Conservation (phyloP, 2,329 filamentous ascomycete species). For the Aspergillus neoniger region DNA sequence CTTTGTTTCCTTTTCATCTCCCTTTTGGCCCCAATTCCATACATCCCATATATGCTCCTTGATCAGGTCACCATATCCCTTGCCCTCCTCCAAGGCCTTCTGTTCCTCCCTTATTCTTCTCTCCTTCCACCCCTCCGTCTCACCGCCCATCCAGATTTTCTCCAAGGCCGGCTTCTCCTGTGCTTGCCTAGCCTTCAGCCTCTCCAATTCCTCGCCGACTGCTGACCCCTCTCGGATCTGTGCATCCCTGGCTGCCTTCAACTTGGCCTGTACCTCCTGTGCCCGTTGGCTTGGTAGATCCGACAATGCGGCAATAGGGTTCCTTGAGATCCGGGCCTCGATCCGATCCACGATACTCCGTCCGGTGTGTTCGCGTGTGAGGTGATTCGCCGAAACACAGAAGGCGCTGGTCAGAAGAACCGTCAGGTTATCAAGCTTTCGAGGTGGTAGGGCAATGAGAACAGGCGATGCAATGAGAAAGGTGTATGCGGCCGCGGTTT, state of each 20-base stretch:
- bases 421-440: slow-evolving; percentile 41
- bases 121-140: slow-evolving; percentile 48
- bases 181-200: slow-evolving; percentile 31
- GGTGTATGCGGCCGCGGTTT: slow-evolving; percentile 41
- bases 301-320: neutral
- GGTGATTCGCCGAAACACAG: slow-evolving; percentile 41
- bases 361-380: slow-evolving; percentile 41
- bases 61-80: slow-evolving; percentile 50
- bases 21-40: slow-evolving; percentile 43
- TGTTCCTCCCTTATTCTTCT: slow-evolving; percentile 44
- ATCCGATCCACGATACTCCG: slow-evolving; percentile 38
- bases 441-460: slow-evolving; percentile 38
- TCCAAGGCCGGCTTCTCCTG: slow-evolving; percentile 33
- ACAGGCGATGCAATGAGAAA: slow-evolving; percentile 39
- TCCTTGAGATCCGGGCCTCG: slow-evolving; percentile 25
- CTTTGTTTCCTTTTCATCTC: slow-evolving; percentile 8
- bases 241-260: slow-evolving; percentile 32
- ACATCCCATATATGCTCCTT: slow-evolving; percentile 51
- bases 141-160: slow-evolving; percentile 45
- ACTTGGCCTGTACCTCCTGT: slow-evolving; percentile 33
- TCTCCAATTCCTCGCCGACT: slow-evolving; percentile 35
- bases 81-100: slow-evolving; percentile 45
- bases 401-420: slow-evolving; percentile 43
- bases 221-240: slow-evolving; percentile 25
- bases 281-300: slow-evolving; percentile 38